Conservation (phyloP, 148 eudicot genomes). For the Chenopodium berlandieri region DNA sequence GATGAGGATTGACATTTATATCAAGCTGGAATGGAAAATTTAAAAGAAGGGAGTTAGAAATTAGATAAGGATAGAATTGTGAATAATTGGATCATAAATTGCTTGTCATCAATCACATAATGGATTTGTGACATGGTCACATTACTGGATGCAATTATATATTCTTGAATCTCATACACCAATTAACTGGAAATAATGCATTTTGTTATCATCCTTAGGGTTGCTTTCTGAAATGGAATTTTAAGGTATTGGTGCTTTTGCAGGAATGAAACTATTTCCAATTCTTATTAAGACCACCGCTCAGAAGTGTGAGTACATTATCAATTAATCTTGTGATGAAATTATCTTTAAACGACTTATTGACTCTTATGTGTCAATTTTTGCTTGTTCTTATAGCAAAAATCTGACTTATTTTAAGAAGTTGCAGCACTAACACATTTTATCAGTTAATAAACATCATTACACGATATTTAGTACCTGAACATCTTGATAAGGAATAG, state of each 20-base stretch:
- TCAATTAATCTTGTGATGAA: not conserved
- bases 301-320: not conserved
- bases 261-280: not conserved
- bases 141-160: not conserved
- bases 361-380: not conserved
- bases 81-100: not conserved
- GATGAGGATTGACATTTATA: constrained; percentile 79
- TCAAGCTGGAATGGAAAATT: constrained; percentile 55
- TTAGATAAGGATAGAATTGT: not conserved
- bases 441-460: not conserved
- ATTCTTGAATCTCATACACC: not conserved
- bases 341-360: constrained; percentile 2
- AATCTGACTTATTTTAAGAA: not conserved
- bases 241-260: not conserved
- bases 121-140: not conserved
- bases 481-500: constrained; percentile 77
- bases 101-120: not conserved
- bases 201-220: not conserved
- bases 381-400: not conserved
- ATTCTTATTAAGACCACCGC: not conserved
- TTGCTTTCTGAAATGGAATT: not conserved
- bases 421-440: not conserved
- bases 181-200: not conserved
- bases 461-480: constrained; percentile 49
- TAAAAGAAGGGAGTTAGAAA: constrained; percentile 15